Percentiles rank a stretch among this genome's conserved stretches.
These are phyloP conservation scores for Xylaria hypoxylon DNA, from an alignment of 2,329 filamentous ascomycete species.

Conservation along the genomic window DNA sequence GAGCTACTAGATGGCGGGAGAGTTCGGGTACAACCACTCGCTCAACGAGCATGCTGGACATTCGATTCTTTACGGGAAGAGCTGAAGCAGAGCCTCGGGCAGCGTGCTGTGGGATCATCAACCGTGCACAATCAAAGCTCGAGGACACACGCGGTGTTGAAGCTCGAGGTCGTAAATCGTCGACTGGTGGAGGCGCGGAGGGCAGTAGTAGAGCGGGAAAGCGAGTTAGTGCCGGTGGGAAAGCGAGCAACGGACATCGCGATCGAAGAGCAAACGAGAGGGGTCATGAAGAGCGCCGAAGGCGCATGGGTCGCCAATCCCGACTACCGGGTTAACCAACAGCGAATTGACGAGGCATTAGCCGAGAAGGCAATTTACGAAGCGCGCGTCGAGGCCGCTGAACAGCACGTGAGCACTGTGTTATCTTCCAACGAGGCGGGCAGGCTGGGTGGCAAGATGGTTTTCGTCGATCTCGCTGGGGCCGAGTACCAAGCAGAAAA, in stretches of 20 bases:
- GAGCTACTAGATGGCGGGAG: not conserved
- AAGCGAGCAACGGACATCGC: conserved; percentile 10
- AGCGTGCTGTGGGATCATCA: conserved; percentile 1
- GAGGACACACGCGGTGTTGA: not conserved
- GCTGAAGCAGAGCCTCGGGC: not conserved
- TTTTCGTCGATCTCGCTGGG: conserved; percentile 4
- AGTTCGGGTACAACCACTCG: conserved; percentile 5
- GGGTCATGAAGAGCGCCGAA: not conserved
- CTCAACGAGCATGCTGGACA: conserved; percentile 6
- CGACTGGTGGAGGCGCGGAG: not conserved
- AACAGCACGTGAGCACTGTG: not conserved
- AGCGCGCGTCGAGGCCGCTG: not conserved
- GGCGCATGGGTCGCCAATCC: conserved; percentile 4
- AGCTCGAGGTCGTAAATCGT: conserved; percentile 4
- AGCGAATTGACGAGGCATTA: not conserved
- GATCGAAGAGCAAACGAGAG: conserved; percentile 9
- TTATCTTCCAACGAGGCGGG: not conserved
- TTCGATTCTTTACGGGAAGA: not conserved
- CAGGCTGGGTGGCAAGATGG: conserved; percentile 12
- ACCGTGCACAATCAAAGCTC: conserved; percentile 10
- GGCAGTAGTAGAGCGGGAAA: not conserved
- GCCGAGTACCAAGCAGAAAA: conserved; percentile 1
- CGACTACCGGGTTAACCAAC: conserved; percentile 5
- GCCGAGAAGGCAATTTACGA: conserved; percentile 1
- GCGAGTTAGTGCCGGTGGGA: not conserved